Percentiles rank a stretch among this genome's conserved stretches.
Conservation (phyloP, 2,329 filamentous ascomycete species). For the Arthroderma sp. region DNA sequence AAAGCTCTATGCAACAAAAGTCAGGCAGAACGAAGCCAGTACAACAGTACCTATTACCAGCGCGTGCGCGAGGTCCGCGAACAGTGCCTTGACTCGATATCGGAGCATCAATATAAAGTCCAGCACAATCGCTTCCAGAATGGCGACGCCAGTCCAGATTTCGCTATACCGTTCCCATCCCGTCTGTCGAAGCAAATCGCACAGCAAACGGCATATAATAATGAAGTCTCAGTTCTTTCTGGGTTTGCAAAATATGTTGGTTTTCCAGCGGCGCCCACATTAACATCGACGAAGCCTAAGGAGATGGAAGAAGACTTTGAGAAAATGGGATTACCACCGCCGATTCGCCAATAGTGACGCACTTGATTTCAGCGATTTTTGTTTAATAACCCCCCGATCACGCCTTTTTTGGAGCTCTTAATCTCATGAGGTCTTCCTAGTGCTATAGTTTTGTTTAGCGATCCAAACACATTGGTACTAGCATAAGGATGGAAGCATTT, state of each 20-base stretch:
- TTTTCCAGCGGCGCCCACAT: slow-evolving; percentile 85
- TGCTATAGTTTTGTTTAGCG: too few relatives aligned
- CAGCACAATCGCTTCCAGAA: slow-evolving; percentile 73
- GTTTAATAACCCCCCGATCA: too few relatives aligned
- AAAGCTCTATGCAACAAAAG: slow-evolving; percentile 61
- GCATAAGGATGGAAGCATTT: too few relatives aligned
- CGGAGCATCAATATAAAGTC: slow-evolving; percentile 83
- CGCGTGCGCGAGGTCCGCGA: slow-evolving; percentile 72
- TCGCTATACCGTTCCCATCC: slow-evolving; percentile 66
- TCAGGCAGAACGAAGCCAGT: slow-evolving; percentile 69
- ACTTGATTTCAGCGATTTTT: too few relatives aligned
- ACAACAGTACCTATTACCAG: slow-evolving; percentile 85
- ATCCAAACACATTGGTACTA: too few relatives aligned
- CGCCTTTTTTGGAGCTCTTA: too few relatives aligned
- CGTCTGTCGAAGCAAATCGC: slow-evolving; percentile 63
- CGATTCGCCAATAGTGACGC: too few relatives aligned
- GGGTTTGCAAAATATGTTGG: slow-evolving; percentile 90
- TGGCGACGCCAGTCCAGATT: slow-evolving; percentile 68
- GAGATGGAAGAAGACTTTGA: slow-evolving; percentile 80
- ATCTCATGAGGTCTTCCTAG: too few relatives aligned
- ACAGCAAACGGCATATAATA: slow-evolving; percentile 85
- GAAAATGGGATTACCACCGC: slow-evolving; percentile 59
- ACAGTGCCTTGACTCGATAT: slow-evolving; percentile 62
- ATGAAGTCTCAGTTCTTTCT: slow-evolving; percentile 80
- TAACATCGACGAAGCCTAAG: slow-evolving; percentile 55